A percentile compares a stretch with the other conserved stretches of the same genome.
Evolutionary conservation across 139 green algal genomes (phyloP).

Genomic region (Chlamydomonas urium): DNA sequence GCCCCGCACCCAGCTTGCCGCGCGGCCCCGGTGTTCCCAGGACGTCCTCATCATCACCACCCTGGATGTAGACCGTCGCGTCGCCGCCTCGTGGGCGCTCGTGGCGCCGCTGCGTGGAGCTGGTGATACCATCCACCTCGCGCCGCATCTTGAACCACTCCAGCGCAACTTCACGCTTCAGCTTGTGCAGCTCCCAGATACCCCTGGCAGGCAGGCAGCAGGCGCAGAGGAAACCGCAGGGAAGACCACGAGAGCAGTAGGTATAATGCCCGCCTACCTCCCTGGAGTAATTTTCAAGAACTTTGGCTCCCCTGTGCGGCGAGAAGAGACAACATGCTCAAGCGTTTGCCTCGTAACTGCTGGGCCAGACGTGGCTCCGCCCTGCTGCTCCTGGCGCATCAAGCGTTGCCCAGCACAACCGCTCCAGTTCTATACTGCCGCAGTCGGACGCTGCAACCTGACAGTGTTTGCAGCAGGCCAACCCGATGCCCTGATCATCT

Average conservation of each 20-base stretch:
- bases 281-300: too few species aligned
- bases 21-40: too few species aligned
- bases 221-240: too few species aligned
- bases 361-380: too few species aligned
- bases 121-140: slow-evolving; percentile 28
- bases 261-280: too few species aligned
- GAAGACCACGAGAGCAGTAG: too few species aligned
- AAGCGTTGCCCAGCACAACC: not conserved
- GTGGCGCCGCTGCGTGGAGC: slow-evolving; percentile 27
- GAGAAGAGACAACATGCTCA: too few species aligned
- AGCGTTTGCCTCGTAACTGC: too few species aligned
- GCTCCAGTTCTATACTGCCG: not conserved
- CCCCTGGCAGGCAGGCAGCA: too few species aligned
- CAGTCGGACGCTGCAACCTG: not conserved
- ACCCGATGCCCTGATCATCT: not conserved
- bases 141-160: slow-evolving; percentile 32
- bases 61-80: not conserved
- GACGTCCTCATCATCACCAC: not conserved
- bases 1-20: too few species aligned
- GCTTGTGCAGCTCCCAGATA: slow-evolving; percentile 38
- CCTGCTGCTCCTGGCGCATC: too few species aligned
- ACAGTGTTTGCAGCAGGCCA: not conserved
- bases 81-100: not conserved
- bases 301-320: too few species aligned
- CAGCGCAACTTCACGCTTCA: slow-evolving; percentile 21